A percentile compares a stretch with the other conserved stretches of the same genome.
Evolutionary conservation across 1,284 basidiomycete species (phyloP).

Genomic region (Mycosarcoma maydis): DNA sequence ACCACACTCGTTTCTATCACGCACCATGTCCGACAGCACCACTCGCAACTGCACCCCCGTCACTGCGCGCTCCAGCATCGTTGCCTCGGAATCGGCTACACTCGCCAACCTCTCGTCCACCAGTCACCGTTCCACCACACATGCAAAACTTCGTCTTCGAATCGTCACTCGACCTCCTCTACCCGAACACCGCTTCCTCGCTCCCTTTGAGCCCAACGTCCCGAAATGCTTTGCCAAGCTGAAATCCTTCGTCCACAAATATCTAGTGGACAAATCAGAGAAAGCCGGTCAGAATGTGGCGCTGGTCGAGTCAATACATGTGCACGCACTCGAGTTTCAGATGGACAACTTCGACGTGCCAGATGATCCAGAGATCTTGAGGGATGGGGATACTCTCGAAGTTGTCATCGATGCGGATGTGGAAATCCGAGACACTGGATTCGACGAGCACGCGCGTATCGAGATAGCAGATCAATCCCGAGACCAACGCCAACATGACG

Average conservation of each 20-base stretch:
- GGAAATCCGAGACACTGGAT: too few species aligned
- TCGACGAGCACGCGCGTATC: too few species aligned
- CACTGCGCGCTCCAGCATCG: slow-evolving; percentile 21
- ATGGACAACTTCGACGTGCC: slow-evolving; percentile 38
- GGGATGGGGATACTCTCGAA: slow-evolving; percentile 40
- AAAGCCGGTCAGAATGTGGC: background rate
- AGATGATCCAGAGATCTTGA: slow-evolving; percentile 34
- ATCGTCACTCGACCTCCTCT: slow-evolving; percentile 33
- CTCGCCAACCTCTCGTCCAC: background rate
- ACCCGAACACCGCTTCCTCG: slow-evolving; percentile 38
- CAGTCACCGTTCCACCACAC: background rate
- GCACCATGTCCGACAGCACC: slow-evolving; percentile 26
- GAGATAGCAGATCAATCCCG: too few species aligned
- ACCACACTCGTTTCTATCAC: background rate
- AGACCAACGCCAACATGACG: too few species aligned
- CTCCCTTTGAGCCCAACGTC: slow-evolving; percentile 23
- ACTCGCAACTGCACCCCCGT: slow-evolving; percentile 11
- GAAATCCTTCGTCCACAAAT: slow-evolving; percentile 16
- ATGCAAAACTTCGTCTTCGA: slow-evolving; percentile 22
- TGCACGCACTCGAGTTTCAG: slow-evolving; percentile 6
- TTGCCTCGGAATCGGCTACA: slow-evolving; percentile 10
- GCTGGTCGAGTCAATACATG: background rate
- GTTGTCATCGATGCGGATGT: slow-evolving; percentile 7
- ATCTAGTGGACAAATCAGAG: background rate
- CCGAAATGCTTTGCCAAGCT: slow-evolving; percentile 13